A percentile compares a stretch with the other conserved stretches of the same genome.
Evolutionary conservation across 129 eudicot species (phyloP).

Genomic region (Artemisia annua): DNA sequence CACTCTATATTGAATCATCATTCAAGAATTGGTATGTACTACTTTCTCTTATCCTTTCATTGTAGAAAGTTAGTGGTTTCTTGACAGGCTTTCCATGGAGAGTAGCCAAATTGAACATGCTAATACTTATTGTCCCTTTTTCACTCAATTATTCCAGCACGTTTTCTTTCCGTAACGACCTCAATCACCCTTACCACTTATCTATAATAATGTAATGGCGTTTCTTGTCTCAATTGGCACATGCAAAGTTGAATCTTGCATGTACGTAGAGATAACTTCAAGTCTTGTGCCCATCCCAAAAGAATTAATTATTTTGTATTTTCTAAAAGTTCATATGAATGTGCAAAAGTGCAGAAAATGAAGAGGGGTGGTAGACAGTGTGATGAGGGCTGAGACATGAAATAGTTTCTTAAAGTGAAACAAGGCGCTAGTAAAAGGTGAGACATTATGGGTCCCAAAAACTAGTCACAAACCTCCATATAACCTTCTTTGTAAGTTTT

Average conservation of each 20-base stretch:
- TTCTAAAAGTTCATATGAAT: constrained; percentile 1
- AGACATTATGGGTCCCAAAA: constrained; percentile 44
- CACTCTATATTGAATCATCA: background rate
- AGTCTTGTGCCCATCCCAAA: too few relatives aligned
- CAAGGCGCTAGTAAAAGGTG: constrained; percentile 31
- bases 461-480: constrained; percentile 36
- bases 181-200: constrained; percentile 22
- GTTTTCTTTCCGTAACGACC: constrained; percentile 11
- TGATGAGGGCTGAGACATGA: constrained; percentile 44
- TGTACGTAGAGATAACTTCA: background rate
- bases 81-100: constrained; percentile 42
- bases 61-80: constrained; percentile 39
- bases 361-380: constrained; percentile 29
- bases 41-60: constrained; percentile 32
- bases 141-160: constrained; percentile 25
- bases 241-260: constrained; percentile 5
- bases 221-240: constrained; percentile 7
- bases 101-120: constrained; percentile 31
- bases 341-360: constrained; percentile 15
- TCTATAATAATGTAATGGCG: background rate
- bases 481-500: constrained; percentile 9
- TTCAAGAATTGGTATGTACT: constrained; percentile 20
- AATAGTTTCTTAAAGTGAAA: constrained; percentile 46
- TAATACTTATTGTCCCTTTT: constrained; percentile 33
- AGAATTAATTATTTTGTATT: background rate